Percentiles rank a stretch among this genome's conserved stretches.
These are phyloP conservation scores for Mortierella sp. DNA, from an alignment of 371 early-diverging fungal species.

Conservation along the genomic window DNA sequence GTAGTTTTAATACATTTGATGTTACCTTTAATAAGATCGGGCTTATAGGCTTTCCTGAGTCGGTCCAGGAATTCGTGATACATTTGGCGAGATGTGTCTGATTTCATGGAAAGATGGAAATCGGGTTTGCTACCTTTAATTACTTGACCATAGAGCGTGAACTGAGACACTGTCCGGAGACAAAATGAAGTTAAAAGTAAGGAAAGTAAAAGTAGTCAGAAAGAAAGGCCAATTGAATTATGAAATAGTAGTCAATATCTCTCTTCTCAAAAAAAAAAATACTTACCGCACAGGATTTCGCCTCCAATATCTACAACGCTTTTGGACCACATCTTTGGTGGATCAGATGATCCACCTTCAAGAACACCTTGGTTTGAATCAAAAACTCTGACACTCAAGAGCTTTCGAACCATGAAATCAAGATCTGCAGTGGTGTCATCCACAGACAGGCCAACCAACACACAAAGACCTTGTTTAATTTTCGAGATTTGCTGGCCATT, in stretches of 20 bases:
- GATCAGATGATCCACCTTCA: not conserved
- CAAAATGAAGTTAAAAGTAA: no score
- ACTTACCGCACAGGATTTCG: slow-evolving; percentile 81
- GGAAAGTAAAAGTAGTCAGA: not conserved
- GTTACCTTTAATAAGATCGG: slow-evolving; percentile 77
- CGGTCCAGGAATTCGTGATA: slow-evolving; percentile 80
- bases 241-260: no score
- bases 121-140: slow-evolving; percentile 90
- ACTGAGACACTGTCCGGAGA: slow-evolving; percentile 77
- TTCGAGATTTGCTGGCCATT: slow-evolving; percentile 74
- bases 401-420: slow-evolving; percentile 79
- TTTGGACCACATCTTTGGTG: slow-evolving; percentile 76
- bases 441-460: slow-evolving; percentile 79
- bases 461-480: slow-evolving; percentile 81
- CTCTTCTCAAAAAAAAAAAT: no score
- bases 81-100: slow-evolving; percentile 71
- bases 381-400: slow-evolving; percentile 83
- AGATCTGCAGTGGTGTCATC: slow-evolving; percentile 82
- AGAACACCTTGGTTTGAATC: slow-evolving; percentile 60
- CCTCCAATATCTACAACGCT: slow-evolving; percentile 77
- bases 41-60: slow-evolving; percentile 72
- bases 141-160: slow-evolving; percentile 84
- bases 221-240: no score
- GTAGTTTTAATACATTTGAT: no score
- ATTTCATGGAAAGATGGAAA: slow-evolving; percentile 89